phyloP scores from a whole-genome alignment of 768 basidiomycete species.

The Mycena leptocephala region DNA sequence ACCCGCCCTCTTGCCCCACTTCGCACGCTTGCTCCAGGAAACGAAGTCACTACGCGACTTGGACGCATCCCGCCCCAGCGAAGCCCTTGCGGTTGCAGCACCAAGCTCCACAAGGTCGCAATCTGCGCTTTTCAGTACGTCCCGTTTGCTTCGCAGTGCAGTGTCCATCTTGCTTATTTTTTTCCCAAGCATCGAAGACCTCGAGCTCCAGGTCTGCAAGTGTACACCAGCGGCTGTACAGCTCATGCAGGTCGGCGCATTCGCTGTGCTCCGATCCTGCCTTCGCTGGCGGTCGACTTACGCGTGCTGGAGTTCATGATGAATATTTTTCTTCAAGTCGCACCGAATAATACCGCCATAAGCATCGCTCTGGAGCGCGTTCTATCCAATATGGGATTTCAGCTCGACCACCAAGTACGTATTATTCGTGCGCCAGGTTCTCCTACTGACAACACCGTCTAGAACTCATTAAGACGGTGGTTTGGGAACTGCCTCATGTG shows the following conservation, averaged over 20 bases:
- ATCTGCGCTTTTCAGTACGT: too few relatives aligned
- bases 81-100: too few relatives aligned
- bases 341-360: not conserved
- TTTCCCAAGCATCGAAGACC: not conserved
- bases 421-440: too few relatives aligned
- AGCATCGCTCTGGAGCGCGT: too few relatives aligned
- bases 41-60: not conserved
- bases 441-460: too few relatives aligned
- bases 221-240: not conserved
- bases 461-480: not conserved
- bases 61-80: too few relatives aligned
- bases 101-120: too few relatives aligned
- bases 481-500: constrained; percentile 12
- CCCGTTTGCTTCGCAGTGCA: too few relatives aligned
- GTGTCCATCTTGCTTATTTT: too few relatives aligned
- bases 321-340: not conserved
- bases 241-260: not conserved
- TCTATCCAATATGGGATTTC: too few relatives aligned
- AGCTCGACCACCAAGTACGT: too few relatives aligned
- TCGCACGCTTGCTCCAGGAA: not conserved
- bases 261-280: not conserved
- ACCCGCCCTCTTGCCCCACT: not conserved
- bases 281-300: not conserved
- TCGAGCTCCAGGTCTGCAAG: not conserved
- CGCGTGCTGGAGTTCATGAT: not conserved